Conservation (phyloP, 1,284 basidiomycete species). For the Takashimella koratensis region DNA sequence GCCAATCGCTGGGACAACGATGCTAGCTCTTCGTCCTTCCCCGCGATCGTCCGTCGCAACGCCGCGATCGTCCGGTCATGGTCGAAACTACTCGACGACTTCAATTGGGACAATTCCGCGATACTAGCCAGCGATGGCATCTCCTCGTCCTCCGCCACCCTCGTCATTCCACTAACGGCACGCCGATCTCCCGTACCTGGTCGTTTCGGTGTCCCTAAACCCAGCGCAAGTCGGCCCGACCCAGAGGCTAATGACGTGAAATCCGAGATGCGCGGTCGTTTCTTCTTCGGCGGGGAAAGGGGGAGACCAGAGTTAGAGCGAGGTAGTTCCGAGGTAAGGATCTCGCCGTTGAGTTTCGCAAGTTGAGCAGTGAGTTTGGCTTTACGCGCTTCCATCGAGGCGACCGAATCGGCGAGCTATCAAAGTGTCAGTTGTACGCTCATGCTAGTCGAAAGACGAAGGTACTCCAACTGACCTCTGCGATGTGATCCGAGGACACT, state of each 20-base stretch:
- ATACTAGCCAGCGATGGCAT: slow-evolving; percentile 15
- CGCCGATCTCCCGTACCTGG: slow-evolving; percentile 26
- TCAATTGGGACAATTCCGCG: slow-evolving; percentile 11
- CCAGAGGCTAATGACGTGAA: slow-evolving; percentile 23
- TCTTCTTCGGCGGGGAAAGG: slow-evolving; percentile 27
- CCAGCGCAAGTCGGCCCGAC: slow-evolving; percentile 27
- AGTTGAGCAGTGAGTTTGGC: slow-evolving; percentile 36
- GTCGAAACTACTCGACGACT: slow-evolving; percentile 19
- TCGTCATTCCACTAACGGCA: slow-evolving; percentile 40
- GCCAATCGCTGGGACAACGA: slow-evolving; percentile 11
- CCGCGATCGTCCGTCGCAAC: slow-evolving; percentile 25
- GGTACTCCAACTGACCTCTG: slow-evolving; percentile 25
- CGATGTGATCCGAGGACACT: slow-evolving; percentile 8
- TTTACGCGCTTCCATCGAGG: slow-evolving; percentile 43
- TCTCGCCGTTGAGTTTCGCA: slow-evolving; percentile 45
- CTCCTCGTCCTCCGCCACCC: slow-evolving; percentile 29
- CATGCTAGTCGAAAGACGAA: no score
- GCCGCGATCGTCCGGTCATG: slow-evolving; percentile 29
- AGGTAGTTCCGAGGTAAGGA: slow-evolving; percentile 41
- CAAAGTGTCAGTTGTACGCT: not conserved
- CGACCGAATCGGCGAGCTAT: slow-evolving; percentile 41
- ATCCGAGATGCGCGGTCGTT: slow-evolving; percentile 47
- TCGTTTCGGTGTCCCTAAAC: slow-evolving; percentile 25
- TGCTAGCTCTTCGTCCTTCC: slow-evolving; percentile 28
- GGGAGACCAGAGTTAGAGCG: slow-evolving; percentile 18